phyloP scores from a whole-genome alignment of 83 land plant species.

The Diphasiastrum complanatum region DNA sequence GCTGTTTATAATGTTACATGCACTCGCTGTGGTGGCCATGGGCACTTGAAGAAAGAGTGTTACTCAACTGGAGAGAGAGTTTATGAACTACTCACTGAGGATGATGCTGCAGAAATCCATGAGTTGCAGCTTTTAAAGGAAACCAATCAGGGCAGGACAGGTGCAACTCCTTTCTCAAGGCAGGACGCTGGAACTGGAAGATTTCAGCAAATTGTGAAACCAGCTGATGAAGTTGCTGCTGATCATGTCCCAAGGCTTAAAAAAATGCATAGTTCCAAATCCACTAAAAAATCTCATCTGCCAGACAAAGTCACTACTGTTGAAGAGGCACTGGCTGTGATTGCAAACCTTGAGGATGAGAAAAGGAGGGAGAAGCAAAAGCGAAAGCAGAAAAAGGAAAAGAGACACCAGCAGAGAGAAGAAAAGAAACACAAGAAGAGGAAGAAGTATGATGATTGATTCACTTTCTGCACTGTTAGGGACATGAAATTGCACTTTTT shows the following conservation, averaged over 20 bases:
- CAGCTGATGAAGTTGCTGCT: conserved; percentile 32
- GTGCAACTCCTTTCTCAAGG: background rate
- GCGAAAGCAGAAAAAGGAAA: no score
- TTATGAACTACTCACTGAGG: conserved; percentile 33
- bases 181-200: background rate
- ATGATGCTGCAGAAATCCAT: conserved; percentile 2
- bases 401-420: background rate
- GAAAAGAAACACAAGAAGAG: conserved; percentile 15
- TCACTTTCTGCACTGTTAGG: no score
- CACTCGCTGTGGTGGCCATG: conserved; percentile 36
- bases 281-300: conserved; percentile 5
- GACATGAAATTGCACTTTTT: no score
- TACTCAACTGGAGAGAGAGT: conserved; percentile 24
- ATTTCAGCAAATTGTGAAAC: conserved; percentile 4
- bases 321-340: conserved; percentile 29
- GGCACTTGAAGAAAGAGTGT: conserved; percentile 35
- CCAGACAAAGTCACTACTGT: conserved; percentile 34
- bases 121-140: background rate
- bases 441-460: conserved; percentile 9
- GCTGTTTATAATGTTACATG: conserved; percentile 33
- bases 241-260: background rate
- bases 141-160: background rate
- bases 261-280: background rate
- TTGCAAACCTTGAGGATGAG: conserved; percentile 30
- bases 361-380: conserved; percentile 17